Base-by-base conservation (phyloP, 371 early-diverging fungal genomes). In the Pancytospora philotis region DNA sequence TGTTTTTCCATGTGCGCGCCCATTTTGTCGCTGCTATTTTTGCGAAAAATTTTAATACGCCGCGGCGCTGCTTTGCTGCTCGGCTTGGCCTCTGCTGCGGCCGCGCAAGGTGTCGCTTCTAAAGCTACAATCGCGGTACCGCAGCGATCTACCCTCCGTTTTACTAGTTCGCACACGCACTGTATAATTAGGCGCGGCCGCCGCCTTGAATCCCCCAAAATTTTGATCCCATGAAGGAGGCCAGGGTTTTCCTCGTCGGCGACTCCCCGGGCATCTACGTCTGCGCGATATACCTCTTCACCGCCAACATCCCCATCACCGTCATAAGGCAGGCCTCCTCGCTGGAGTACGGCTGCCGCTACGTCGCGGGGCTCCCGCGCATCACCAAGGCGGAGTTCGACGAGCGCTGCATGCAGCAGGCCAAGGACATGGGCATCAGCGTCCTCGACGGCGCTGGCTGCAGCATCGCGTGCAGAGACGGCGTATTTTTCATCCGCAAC, bases 251-350 rank as follows among this genome's bases (percentile, higher is more conserved):
- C 4, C 48, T 68, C 3, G 8, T 61, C 2, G 76, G 76, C 4
- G 51, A 75, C 13, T 58, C 51, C 25, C 71, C 71, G 28, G 68
- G 56, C 6, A 37, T 66, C 10, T 71, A 66, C 38, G 63, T 64
- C 53, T 59, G 60, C 56, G 67, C 68, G 25, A 75, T 75, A 61
- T 75, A 75, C 58, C 6, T 68, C 0, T 41, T 61, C 22, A 75
- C 76, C 49, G 57, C 67, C 16, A 75, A 75, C 56, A 0, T 53
- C 37, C 41, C 49, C 38, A 64, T 56, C 2, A 1, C 61, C 1
- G 38, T 75, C 34, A 61, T 75, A 41, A 39, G 36, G 31, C 3
- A 13, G 31, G 22, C 2, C 30, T 3, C 8, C 8, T 27, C 8
- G 3, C 31, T 36, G 4, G 3, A 59, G 3, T 66, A 62, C 30